Base-by-base conservation (phyloP, 2,329 filamentous ascomycete genomes). In the Cordyceps farinosa region DNA sequence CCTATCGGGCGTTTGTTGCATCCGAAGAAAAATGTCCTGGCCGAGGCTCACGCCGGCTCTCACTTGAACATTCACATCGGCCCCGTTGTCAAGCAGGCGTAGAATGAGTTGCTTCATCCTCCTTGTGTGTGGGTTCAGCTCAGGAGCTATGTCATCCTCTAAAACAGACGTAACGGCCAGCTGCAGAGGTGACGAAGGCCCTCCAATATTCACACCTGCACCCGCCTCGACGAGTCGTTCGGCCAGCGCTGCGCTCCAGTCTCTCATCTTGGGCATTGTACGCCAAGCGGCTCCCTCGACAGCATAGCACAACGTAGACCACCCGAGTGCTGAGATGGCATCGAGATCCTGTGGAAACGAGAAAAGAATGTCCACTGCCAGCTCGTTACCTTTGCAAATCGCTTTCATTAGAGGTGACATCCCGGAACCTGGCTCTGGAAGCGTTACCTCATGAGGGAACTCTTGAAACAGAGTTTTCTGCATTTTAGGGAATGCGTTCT, bases 241-340 rank as follows among this genome's bases (percentile, higher is more conserved):
- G 7, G 38, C 50, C 40, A 61, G 9, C 1, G 38, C 17, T 5
- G 13, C 32, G 9, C 59, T 55, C 59, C 50, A 48, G 30, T 54
- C 42, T 32, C 59, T 34, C 30, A 7, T 4, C 22, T 40, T 48
- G 5, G 59, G 59, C 59, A 5, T 40, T 1, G n/a, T 1, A 3
- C 11, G 32, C 7, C 40, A 30, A 1, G 38, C 10, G 9, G 40
- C 50, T 2, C 38, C 40, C 9, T 54, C 15, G 22, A 52, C 22
- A 17, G 59, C 59, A 51, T 61, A 54, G 22, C 50, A 54, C 6
- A 61, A 3, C 1, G n/a, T 32, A n/a, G 50, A 17, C 59, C 50
- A 54, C 8, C 59, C 59, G 2, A 45, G 50, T 5, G 27, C 3
- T 1, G 58, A 61, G 11, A 44, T 5, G 3, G 10, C 30, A 22